Evolutionary conservation across 148 eudicot species (phyloP), one percentile per base, ranked within the genome.

Genomic region (Rhododendron henanense): DNA sequence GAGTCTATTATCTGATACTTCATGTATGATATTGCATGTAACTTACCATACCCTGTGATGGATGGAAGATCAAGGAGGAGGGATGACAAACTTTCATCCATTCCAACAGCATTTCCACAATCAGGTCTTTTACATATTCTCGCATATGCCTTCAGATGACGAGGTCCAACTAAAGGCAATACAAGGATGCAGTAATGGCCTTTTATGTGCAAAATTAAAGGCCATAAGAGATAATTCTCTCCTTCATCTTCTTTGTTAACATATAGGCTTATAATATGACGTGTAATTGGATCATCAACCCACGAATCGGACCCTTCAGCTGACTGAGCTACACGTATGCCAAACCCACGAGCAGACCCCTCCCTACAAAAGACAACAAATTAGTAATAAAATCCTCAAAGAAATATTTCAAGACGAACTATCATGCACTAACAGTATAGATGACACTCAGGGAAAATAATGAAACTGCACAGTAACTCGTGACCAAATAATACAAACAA

Each of bases 41-140:
- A 94, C 96, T 92, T 94, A 96, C 94, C 98, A 85, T 97, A 97
- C 99, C 99, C 99, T 92, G 99, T 95, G 93, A 97, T 95, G 88
- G 96, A 95, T 74, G 99, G 98, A 87, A 94, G 98, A 89, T 93
- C 95, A 78, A 95, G 92, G 76, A 97, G 90, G 69, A 97, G 88
- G 65, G 99, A 93, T 75, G 98, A 97, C 21, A 97, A 48, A 93
- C 89, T 95, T 88, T 89, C 96, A 90, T 97, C 99, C 79, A 78
- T 91, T 75, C 92, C 94, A 71, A 97, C 85, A 81, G 96, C 95
- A 89, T 91, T 94, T 86, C 99, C 99, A 87, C 99, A 95, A 74
- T 94, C 96, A 78, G 96, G 82, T 88, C 90, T 89, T 81, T 88
- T 92, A 87, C 87, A 92, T 50, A 97, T 87, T 88, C 85, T 95